Conservation (phyloP, 805 yeast genomes). For the Ogataea chonburiensis region DNA sequence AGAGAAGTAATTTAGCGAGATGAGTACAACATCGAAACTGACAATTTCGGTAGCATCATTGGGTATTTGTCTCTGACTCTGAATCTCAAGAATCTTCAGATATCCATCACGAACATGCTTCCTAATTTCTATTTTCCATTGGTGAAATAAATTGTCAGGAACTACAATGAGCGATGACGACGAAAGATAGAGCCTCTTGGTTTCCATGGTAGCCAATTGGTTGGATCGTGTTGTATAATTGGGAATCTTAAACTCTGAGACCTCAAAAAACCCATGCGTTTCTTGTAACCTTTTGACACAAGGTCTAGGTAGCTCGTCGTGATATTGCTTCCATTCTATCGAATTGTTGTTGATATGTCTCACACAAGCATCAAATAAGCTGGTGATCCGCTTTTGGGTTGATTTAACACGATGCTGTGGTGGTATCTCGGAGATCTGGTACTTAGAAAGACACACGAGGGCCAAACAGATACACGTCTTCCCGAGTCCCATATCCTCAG, state of each 20-base stretch:
- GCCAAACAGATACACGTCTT: conserved; percentile 61
- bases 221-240: conserved; percentile 19
- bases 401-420: conserved; percentile 15
- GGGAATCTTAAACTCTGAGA: conserved; percentile 13
- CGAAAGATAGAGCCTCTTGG: conserved; percentile 41
- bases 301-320: conserved; percentile 42
- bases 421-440: conserved; percentile 50
- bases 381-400: conserved; percentile 23
- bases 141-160: conserved; percentile 66
- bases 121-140: conserved; percentile 58
- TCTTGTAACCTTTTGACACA: conserved; percentile 37
- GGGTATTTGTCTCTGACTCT: conserved; percentile 27
- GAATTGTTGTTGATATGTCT: conserved; percentile 44
- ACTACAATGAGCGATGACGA: conserved; percentile 57
- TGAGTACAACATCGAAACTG: conserved; percentile 51
- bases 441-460: conserved; percentile 52
- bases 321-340: conserved; percentile 56
- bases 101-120: conserved; percentile 48
- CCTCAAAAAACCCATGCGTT: conserved; percentile 47
- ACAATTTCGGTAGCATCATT: conserved; percentile 36
- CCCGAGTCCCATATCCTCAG: conserved; percentile 70
- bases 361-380: conserved; percentile 43
- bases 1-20: conserved; percentile 48
- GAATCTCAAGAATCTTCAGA: conserved; percentile 37
- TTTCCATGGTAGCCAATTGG: conserved; percentile 6